Evolutionary conservation across 352 stramenopile genomes (phyloP), one percentile per base, ranked within the genome.

Genomic region (Phytophthora aleatoria): DNA sequence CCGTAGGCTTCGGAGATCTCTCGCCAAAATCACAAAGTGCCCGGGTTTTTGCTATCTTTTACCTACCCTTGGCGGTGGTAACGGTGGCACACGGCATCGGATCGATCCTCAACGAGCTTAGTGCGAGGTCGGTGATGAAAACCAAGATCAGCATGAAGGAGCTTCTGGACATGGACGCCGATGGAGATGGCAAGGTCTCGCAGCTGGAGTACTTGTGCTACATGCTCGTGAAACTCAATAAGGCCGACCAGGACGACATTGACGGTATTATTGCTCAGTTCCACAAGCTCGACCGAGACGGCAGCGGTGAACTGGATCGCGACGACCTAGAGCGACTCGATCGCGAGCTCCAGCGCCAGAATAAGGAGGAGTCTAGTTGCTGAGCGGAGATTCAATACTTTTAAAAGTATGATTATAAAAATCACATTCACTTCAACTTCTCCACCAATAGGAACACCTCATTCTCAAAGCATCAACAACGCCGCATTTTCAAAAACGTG

Each of bases 31-130:
- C 72, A 6, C 13, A 83, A 36, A 58, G 39, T 12, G 82, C 76
- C 0, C 81, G 84, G 50, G 69, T 96, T 39, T 97, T 91, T 57
- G 81, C 84, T 41, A 92, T 98, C 31, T 81, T 97, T 30, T 97
- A 96, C 54, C 50, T 92, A 7, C 78, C 81, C 6, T 53, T 88
- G n/a, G 72, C 79, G 3, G 83, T 92, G 12, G 73, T 90, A 24
- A 84, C 79, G 6, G 79, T 92, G 9, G 83, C 80, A 3, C 81
- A 90, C 28, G 72, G 76, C 28, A 88, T 92, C 28, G 83, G 83
- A 5, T 83, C 80, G 13, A 69, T 88, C n/a, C 69, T 90, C 15
- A 84, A 90, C 35, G 81, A 87, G 44, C 39, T 89, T 24, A 81
- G 77, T 30, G 81, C 83, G 45, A 67, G 77, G 38, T 76, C 69